Base-by-base conservation (phyloP, 306 rosid species). In the Nissolia schottii region DNA sequence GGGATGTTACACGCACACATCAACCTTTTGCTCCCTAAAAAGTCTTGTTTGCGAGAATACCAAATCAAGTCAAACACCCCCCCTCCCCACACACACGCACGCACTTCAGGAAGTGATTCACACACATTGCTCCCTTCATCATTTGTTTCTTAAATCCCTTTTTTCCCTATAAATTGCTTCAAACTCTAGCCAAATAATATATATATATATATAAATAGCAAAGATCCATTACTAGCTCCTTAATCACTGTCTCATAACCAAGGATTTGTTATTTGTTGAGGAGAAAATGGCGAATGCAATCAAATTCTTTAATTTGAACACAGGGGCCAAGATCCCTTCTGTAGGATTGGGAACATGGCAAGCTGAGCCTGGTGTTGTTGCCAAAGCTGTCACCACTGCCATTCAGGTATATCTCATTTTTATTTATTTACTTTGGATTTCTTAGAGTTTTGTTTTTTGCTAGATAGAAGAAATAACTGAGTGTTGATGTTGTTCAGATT, bases 341-440 rank as follows among this genome's bases (percentile, higher is more conserved):
- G 23, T 90, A 5, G 92, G 92, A 2, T 73, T 85, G 16, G 92
- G 96, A 1, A 90, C 92, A 0, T 85, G 81, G 81, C 71, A 59
- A 34, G 83, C 81, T 24, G 84, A 77, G 3, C 82, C 82, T 46
- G 85, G 86, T 7, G 53, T 62, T 58, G 78, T 87, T 3, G 89
- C 75, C 6, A 31, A 73, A 13, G 75, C 85, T 14, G 37, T 90
- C 64, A 73, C 79, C 70, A 38, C 87, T 3, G 87, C 92, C 14
- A 62, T 89, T 63, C 75, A 83, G 83, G 92, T 83, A 27, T 3
- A 32, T 22, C 11, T 2, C 10, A 0, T 14, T 29, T 8, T 38
- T 3, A 1, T 54, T 13, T 18, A 3, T 15, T 3, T 3, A 5
- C 1, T 8, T 4, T 8, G n/a, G n/a, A n/a, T n/a, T n/a, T n/a